Percentiles rank a stretch among this genome's conserved stretches.
Conservation (phyloP, 202 grass and related monocot genomes). For the Zoysia matrella region DNA sequence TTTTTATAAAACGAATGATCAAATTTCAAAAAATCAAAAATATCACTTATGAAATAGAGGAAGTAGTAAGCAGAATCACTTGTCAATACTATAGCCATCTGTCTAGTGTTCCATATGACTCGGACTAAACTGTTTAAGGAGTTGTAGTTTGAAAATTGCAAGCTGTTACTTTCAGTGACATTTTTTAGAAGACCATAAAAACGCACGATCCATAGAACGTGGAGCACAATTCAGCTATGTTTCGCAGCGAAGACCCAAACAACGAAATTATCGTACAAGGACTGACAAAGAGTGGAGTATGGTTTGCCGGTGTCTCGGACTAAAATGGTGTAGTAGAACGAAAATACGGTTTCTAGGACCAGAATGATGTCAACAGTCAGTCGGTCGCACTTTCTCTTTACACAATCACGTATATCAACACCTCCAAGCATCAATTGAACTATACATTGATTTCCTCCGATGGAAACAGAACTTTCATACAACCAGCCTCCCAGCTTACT, state of each 20-base stretch:
- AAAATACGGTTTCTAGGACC: conserved; percentile 28
- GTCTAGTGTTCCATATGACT: background rate
- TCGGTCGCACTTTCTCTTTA: conserved; percentile 48
- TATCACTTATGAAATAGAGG: too few species aligned
- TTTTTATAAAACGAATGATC: too few species aligned
- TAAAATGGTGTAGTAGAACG: background rate
- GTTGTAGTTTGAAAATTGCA: background rate
- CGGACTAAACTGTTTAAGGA: background rate
- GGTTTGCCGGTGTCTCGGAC: background rate
- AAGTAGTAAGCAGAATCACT: too few species aligned
- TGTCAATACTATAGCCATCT: too few species aligned
- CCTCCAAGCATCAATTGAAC: conserved; percentile 50
- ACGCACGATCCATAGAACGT: background rate
- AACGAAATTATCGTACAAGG: background rate
- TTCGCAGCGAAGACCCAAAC: background rate
- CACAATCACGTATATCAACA: conserved; percentile 56
- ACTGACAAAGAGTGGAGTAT: background rate
- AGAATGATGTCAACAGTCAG: conserved; percentile 40
- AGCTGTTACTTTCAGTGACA: background rate
- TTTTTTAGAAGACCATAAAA: background rate
- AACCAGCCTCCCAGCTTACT: conserved; percentile 42
- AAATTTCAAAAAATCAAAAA: too few species aligned
- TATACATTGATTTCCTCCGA: conserved; percentile 60
- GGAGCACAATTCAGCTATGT: background rate
- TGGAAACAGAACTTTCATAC: conserved; percentile 51